phyloP scores from a whole-genome alignment of 805 yeast genomes.

The Saccharomyces eubayanus region DNA sequence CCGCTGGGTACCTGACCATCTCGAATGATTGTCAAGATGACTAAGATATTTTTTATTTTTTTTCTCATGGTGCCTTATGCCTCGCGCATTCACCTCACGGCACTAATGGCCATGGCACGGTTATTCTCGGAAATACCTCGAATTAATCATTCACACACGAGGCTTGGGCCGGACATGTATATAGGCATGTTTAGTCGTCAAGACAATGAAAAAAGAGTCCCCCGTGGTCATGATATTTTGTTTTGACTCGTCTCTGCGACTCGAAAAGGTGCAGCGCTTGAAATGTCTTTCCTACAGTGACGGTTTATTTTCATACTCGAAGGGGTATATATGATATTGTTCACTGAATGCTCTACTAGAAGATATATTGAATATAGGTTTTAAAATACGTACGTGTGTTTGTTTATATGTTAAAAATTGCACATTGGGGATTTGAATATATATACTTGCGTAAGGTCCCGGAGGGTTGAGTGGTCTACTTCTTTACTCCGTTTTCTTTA shows the following conservation, averaged over 20 bases:
- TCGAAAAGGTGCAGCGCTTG: not conserved
- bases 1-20: not conserved
- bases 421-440: not conserved
- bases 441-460: not conserved
- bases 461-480: not conserved
- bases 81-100: not conserved
- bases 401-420: not conserved
- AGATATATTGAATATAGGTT: not conserved
- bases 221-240: not conserved
- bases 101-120: not conserved
- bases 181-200: not conserved
- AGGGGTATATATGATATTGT: too few species aligned
- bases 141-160: not conserved
- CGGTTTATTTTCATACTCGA: too few species aligned
- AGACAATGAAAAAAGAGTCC: not conserved
- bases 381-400: not conserved
- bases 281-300: not conserved
- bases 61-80: not conserved
- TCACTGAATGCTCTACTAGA: too few species aligned
- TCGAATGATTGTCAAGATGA: not conserved
- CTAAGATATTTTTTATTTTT: not conserved
- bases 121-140: not conserved
- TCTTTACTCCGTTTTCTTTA: conserved; percentile 32
- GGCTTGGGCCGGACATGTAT: not conserved
- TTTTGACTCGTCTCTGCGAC: not conserved